phyloP scores from a whole-genome alignment of 768 basidiomycete species.

The Tulasnella calospora region DNA sequence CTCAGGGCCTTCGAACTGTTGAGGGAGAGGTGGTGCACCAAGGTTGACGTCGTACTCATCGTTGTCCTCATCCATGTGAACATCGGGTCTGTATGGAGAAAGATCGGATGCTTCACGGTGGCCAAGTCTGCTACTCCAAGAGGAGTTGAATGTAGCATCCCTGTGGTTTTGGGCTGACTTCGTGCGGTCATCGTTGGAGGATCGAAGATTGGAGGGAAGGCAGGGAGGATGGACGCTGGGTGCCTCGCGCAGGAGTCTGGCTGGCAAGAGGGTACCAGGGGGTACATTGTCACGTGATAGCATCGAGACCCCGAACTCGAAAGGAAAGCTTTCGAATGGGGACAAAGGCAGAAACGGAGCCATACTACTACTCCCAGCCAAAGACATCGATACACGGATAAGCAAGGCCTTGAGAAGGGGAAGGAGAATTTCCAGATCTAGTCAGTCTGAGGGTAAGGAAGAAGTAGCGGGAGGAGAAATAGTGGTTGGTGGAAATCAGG shows the following conservation, averaged over 20 bases:
- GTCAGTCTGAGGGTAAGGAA: no score
- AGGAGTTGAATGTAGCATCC: background rate
- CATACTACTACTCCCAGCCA: no score
- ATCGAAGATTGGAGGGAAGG: background rate
- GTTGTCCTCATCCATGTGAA: background rate
- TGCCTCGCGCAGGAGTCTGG: background rate
- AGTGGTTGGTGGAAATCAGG: no score
- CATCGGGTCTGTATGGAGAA: background rate
- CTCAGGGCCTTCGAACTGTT: background rate
- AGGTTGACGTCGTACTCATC: background rate
- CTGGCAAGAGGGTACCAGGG: background rate
- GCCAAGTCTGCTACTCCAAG: no score
- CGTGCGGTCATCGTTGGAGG: background rate
- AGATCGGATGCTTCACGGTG: background rate
- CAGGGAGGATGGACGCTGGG: background rate
- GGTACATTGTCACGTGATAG: background rate
- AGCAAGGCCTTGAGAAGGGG: no score
- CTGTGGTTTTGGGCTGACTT: background rate
- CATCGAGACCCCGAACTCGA: background rate
- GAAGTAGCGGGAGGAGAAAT: no score
- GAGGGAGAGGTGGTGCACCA: background rate
- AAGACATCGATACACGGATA: no score
- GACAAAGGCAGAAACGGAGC: background rate
- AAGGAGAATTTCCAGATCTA: no score
- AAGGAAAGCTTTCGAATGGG: no score